Evolutionary conservation across 345 rosid genomes (phyloP).

Genomic region (Salix viminalis): DNA sequence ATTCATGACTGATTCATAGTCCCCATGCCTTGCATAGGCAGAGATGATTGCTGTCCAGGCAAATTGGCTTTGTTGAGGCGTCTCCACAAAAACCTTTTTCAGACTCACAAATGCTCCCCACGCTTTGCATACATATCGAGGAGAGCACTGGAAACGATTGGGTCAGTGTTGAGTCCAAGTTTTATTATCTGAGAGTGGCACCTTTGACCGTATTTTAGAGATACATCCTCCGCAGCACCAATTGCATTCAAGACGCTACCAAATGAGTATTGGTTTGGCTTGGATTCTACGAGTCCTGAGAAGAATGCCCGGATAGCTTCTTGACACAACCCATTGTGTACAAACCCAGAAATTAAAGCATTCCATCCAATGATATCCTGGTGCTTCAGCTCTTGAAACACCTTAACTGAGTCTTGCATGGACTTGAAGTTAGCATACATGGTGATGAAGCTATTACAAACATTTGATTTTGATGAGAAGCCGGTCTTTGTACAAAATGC

Average conservation of each 20-base stretch:
- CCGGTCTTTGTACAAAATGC: slow-evolving; percentile 54
- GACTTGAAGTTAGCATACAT: slow-evolving; percentile 76
- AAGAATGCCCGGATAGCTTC: slow-evolving; percentile 53
- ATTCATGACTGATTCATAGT: slow-evolving; percentile 63
- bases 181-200: slow-evolving; percentile 71
- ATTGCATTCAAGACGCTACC: slow-evolving; percentile 84
- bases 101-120: slow-evolving; percentile 67
- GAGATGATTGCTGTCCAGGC: slow-evolving; percentile 87
- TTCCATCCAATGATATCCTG: slow-evolving; percentile 73
- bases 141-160: slow-evolving; percentile 67
- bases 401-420: slow-evolving; percentile 49
- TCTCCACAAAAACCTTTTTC: slow-evolving; percentile 56
- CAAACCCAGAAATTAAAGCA: slow-evolving; percentile 77
- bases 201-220: slow-evolving; percentile 64
- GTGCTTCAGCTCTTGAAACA: slow-evolving; percentile 49
- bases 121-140: slow-evolving; percentile 96
- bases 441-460: slow-evolving; percentile 69
- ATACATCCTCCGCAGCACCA: slow-evolving; percentile 66
- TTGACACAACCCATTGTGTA: slow-evolving; percentile 54
- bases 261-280: slow-evolving; percentile 69
- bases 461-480: slow-evolving; percentile 46
- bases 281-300: slow-evolving; percentile 36
- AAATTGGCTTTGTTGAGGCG: slow-evolving; percentile 45
- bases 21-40: slow-evolving; percentile 85
- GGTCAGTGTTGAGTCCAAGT: slow-evolving; percentile 51